These are phyloP conservation scores for Diplodia sapinea DNA, from an alignment of 2,329 filamentous ascomycete genomes.

Conservation along the genomic window DNA sequence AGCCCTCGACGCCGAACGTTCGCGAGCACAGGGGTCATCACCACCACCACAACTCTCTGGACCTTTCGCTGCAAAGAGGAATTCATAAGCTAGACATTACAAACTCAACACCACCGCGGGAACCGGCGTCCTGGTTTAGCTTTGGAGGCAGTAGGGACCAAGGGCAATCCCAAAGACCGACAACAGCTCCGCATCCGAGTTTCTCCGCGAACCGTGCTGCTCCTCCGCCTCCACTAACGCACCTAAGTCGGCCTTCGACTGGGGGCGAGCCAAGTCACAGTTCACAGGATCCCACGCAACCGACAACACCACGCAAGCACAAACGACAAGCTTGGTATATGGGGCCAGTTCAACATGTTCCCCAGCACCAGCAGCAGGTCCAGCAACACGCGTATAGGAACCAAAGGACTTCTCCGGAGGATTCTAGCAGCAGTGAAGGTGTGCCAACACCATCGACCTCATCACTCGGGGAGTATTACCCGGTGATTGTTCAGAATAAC, in stretches of 20 bases:
- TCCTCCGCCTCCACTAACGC: constrained; percentile 33
- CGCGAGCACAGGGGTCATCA: constrained; percentile 35
- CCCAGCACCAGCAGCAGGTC: constrained; percentile 30
- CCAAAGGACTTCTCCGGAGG: constrained; percentile 61
- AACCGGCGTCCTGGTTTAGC: constrained; percentile 41
- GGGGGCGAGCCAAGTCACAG: constrained; percentile 44
- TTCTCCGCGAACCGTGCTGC: constrained; percentile 40
- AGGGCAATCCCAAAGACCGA: constrained; percentile 36
- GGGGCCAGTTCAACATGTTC: constrained; percentile 50
- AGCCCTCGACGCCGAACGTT: constrained; percentile 41
- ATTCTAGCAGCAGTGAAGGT: constrained; percentile 62
- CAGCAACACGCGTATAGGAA: constrained; percentile 36
- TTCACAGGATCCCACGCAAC: constrained; percentile 43
- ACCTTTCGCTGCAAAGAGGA: constrained; percentile 69
- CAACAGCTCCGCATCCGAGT: constrained; percentile 46
- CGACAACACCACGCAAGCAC: constrained; percentile 61
- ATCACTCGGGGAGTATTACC: constrained; percentile 58
- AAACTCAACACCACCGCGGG: constrained; percentile 47
- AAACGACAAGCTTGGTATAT: constrained; percentile 79
- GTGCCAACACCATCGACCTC: constrained; percentile 59
- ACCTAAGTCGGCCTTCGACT: constrained; percentile 38
- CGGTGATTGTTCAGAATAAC: constrained; percentile 59
- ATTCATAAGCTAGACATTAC: constrained; percentile 71
- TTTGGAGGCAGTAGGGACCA: constrained; percentile 40
- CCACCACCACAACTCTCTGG: constrained; percentile 58